These are phyloP conservation scores for Cutaneotrichosporon dermatis DNA, from an alignment of 1,284 basidiomycete genomes.

Conservation along the genomic window DNA sequence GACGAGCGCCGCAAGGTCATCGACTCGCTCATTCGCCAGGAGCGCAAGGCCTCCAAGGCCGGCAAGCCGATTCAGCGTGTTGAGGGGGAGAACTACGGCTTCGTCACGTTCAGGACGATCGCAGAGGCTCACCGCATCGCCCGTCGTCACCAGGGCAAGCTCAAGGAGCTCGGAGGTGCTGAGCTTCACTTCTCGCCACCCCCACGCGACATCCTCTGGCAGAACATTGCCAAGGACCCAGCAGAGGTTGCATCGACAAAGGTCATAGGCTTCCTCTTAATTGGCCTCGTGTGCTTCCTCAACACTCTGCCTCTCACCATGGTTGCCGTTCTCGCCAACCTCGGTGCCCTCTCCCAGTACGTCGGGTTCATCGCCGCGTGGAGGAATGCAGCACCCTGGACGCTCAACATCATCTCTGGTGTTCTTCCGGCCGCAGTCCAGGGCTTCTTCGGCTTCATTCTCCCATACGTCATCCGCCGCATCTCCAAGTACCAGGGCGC, in stretches of 20 bases:
- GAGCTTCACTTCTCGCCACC: constrained; percentile 40
- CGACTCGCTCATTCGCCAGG: constrained; percentile 53
- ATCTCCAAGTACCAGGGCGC: constrained; percentile 70
- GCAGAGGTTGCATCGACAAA: constrained; percentile 63
- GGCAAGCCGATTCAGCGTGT: constrained; percentile 16
- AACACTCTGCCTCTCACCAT: constrained; percentile 74
- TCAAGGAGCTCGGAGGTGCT: constrained; percentile 46
- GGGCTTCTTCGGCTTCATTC: constrained; percentile 80
- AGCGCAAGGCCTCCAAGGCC: constrained; percentile 40
- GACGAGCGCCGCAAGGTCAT: constrained; percentile 71
- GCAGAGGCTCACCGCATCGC: constrained; percentile 64
- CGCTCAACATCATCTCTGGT: constrained; percentile 75
- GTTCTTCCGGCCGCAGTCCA: constrained; percentile 79
- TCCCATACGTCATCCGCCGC: constrained; percentile 82
- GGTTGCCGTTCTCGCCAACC: constrained; percentile 75
- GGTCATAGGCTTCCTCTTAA: constrained; percentile 67
- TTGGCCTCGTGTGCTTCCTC: constrained; percentile 75
- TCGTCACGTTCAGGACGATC: constrained; percentile 88
- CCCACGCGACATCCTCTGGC: constrained; percentile 62
- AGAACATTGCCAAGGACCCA: constrained; percentile 72
- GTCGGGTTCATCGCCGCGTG: neutral
- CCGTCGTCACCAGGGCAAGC: constrained; percentile 38
- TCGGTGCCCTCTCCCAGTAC: constrained; percentile 48
- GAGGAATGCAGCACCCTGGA: constrained; percentile 35
- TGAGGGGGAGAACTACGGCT: constrained; percentile 78